Conservation (phyloP, 257 asterid species). For the Plectranthus barbatus region DNA sequence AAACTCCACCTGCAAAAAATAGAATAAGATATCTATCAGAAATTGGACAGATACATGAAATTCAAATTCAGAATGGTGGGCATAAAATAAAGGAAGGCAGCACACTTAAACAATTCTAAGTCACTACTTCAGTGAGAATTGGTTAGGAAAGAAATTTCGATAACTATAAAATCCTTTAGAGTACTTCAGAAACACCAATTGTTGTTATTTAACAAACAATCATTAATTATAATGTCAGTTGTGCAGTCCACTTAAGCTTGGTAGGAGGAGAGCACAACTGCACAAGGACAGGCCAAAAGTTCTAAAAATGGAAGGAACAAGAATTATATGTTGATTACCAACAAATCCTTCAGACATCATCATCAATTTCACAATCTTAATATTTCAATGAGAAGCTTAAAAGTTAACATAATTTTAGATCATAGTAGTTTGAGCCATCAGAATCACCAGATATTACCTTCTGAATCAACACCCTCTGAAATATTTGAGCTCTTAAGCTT, state of each 20-base stretch:
- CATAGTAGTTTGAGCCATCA: neutral
- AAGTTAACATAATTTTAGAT: neutral
- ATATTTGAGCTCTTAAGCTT: conserved; percentile 91
- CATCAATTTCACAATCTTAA: neutral
- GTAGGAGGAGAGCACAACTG: neutral
- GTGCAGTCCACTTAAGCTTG: neutral
- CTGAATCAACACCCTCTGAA: conserved; percentile 83
- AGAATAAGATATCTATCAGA: conserved; percentile 16
- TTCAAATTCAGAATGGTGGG: neutral
- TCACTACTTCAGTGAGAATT: neutral
- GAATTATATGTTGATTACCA: neutral
- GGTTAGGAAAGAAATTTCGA: neutral
- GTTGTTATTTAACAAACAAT: neutral
- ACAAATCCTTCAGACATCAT: neutral
- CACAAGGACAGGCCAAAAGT: neutral
- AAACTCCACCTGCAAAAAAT: conserved; percentile 70
- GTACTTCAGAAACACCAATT: neutral
- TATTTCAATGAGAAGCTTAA: neutral
- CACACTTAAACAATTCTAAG: neutral
- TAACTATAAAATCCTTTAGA: neutral
- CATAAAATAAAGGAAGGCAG: neutral
- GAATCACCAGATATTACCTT: conserved; percentile 42
- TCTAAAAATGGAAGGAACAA: neutral
- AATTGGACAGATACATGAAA: neutral
- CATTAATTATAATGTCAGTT: neutral